Percentiles rank a stretch among this genome's conserved stretches.
Conservation (phyloP, 257 asterid species). For the Solanum commersonii region DNA sequence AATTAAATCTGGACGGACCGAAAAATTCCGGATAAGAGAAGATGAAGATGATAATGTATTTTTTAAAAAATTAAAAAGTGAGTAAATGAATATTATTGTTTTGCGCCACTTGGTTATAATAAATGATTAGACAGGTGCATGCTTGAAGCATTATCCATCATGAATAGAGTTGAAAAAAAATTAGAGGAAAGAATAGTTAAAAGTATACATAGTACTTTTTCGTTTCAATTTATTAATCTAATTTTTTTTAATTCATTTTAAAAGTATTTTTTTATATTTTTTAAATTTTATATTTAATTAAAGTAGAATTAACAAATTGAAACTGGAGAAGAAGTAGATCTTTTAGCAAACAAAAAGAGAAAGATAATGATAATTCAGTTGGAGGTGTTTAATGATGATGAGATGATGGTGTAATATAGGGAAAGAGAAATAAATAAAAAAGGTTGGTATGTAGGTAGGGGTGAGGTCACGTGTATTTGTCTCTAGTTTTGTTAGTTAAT, state of each 20-base stretch:
- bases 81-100: not conserved
- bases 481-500: not conserved
- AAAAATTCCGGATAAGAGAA: not conserved
- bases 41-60: not conserved
- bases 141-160: not conserved
- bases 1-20: not conserved
- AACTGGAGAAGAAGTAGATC: not conserved
- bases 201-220: not conserved
- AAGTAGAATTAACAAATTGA: not conserved
- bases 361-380: slow-evolving; percentile 7
- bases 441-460: not conserved
- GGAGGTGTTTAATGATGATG: slow-evolving; percentile 8
- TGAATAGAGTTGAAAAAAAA: not conserved
- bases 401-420: not conserved
- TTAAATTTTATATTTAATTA: not conserved
- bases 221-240: no score
- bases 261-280: no score
- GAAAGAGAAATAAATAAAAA: no score
- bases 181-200: not conserved
- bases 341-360: slow-evolving; percentile 3
- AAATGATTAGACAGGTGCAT: not conserved
- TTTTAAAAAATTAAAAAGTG: not conserved
- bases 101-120: not conserved
- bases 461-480: slow-evolving; percentile 36
- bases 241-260: no score